phyloP scores from a whole-genome alignment of 1,284 basidiomycete species.

The Crocinoboletus sp. region DNA sequence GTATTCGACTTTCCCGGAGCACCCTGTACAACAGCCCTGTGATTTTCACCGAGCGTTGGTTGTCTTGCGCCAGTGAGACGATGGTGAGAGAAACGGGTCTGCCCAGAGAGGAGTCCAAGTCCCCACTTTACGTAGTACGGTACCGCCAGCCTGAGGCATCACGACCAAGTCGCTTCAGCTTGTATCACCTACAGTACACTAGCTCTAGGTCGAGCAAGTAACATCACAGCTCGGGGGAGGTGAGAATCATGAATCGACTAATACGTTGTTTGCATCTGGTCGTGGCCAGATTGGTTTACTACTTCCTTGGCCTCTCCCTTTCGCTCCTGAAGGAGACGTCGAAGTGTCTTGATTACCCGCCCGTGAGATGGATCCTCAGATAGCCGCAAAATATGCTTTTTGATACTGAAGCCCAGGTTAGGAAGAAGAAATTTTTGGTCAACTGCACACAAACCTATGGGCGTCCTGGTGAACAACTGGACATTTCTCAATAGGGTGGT shows the following conservation, averaged over 20 bases:
- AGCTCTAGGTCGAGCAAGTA: slow-evolving; percentile 13
- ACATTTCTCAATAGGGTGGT: slow-evolving; percentile 50
- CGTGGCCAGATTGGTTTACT: neutral
- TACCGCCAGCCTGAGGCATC: too few relatives aligned
- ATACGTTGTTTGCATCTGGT: slow-evolving; percentile 5
- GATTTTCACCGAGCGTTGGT: slow-evolving; percentile 12
- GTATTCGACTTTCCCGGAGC: slow-evolving; percentile 17
- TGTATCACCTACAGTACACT: too few relatives aligned
- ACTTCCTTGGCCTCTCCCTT: slow-evolving; percentile 25
- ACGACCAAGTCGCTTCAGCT: too few relatives aligned
- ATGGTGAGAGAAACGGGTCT: slow-evolving; percentile 23
- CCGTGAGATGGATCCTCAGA: slow-evolving; percentile 38
- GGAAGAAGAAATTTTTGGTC: neutral
- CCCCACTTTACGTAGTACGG: too few relatives aligned
- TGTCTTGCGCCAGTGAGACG: slow-evolving; percentile 16
- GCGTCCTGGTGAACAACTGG: slow-evolving; percentile 46
- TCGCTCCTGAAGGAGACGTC: slow-evolving; percentile 41
- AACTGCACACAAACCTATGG: slow-evolving; percentile 39
- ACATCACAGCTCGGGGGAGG: neutral
- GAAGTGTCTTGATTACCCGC: slow-evolving; percentile 39
- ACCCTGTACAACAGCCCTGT: slow-evolving; percentile 13
- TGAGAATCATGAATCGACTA: neutral
- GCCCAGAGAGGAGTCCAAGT: slow-evolving; percentile 24
- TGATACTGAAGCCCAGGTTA: slow-evolving; percentile 36
- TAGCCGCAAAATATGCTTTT: slow-evolving; percentile 44